Percentiles rank a stretch among this genome's conserved stretches.
phyloP scores from a whole-genome alignment of 139 green algal species.

The Closterium sp. region DNA sequence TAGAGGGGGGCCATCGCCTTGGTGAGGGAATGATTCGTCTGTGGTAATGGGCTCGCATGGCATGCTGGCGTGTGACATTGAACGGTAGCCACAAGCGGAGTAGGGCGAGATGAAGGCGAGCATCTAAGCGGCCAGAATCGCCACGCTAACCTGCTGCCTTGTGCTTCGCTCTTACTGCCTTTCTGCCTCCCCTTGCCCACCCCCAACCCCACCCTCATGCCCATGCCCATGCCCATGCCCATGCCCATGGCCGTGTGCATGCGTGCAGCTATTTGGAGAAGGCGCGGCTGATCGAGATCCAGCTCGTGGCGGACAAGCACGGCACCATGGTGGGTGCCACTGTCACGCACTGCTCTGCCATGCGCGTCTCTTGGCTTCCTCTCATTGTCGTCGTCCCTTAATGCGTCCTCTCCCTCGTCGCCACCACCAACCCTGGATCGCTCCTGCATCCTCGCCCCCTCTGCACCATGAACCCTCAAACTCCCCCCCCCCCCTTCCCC shows the following conservation, averaged over 20 bases:
- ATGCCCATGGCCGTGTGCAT: neutral
- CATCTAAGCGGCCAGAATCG: neutral
- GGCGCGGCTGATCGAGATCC: slow-evolving; percentile 77
- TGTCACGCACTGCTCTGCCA: neutral
- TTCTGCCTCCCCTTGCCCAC: neutral
- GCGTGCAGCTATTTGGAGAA: slow-evolving; percentile 47
- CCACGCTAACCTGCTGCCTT: neutral
- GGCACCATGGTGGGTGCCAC: slow-evolving; percentile 73
- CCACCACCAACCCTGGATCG: too few relatives aligned
- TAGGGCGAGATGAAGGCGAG: neutral
- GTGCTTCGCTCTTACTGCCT: neutral
- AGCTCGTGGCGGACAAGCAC: slow-evolving; percentile 86
- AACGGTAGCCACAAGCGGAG: too few relatives aligned
- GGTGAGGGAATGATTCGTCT: too few relatives aligned
- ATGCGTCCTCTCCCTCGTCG: too few relatives aligned
- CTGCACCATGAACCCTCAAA: neutral
- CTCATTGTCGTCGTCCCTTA: too few relatives aligned
- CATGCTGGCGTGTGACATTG: too few relatives aligned
- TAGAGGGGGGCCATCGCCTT: too few relatives aligned
- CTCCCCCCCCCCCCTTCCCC: too few relatives aligned
- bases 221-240: too few relatives aligned
- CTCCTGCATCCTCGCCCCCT: neutral
- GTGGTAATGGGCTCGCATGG: too few relatives aligned
- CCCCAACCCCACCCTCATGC: too few relatives aligned
- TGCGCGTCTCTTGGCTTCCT: neutral